Base-by-base conservation (phyloP, 768 basidiomycete species). In the Leccinum variicolor region DNA sequence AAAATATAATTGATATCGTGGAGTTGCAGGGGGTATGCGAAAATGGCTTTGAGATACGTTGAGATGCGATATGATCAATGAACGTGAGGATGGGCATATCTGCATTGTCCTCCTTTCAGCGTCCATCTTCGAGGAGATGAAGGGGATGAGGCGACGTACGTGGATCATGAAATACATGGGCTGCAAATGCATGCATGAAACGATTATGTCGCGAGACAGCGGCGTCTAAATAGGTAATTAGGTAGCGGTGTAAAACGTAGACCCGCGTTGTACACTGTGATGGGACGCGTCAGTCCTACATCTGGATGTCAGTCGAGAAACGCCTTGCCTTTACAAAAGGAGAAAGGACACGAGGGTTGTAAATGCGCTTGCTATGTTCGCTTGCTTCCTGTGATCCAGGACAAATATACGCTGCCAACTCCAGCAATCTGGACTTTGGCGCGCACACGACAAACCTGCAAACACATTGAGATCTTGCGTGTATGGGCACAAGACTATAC, bases 341-440 rank as follows among this genome's bases (percentile, higher is more conserved):
- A 59, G 23, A 52, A 50, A 53, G 52, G 53, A 49, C 8, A 54
- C 43, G 34, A 51, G n/a, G 7, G 43, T 11, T 29, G 45, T 2
- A 39, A 25, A 15, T 14, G 28, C 45, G 25, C 31, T 57, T 55
- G 51, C 21, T 69, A 72, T 53, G 64, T 72, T 56, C 74, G 76
- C 59, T 68, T 75, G 64, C 79, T 80, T 56, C 87, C 86, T 11
- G 81, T 77, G 56, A 75, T 81, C 89, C 89, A 91, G 34, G 90
- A 91, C 54, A 92, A 75, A 62, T 84, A 79, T 31, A 91, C 89
- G 68, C 88, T 90, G 59, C 90, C 90, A 9, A 87, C 89, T 49
- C 87, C 86, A 39, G 80, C 73, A 56, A 92, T 91, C 64, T 81
- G 77, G 2, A 92, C 90, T 66, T 81, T 82, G 52, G 90, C 90